Base-by-base conservation (phyloP, 1,139 yeast genomes). In the Yamadazyma epiphylla region DNA sequence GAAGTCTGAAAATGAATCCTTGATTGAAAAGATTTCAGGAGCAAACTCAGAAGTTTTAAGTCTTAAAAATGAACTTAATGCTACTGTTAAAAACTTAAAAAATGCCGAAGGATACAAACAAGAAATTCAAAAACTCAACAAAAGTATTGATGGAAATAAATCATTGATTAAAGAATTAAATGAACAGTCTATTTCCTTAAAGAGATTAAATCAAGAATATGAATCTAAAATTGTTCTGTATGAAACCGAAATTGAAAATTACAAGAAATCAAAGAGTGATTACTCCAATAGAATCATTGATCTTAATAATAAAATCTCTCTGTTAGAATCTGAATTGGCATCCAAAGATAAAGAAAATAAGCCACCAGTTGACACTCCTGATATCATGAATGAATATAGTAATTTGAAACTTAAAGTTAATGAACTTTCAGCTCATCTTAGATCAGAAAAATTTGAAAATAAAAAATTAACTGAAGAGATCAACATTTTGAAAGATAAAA, bases 391-490 rank as follows among this genome's bases (percentile, higher is more conserved):
- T 31, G 79, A 73, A 24, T 75, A 65, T 46, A 69, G 74, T 7
- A 59, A 56, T 26, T 57, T 77, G 46, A 76, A 73, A 39, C 50
- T 75, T 14, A 71, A 72, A 38, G 51, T 77, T 24, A 73, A 74
- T 38, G 81, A 77, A 36, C 68, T 63, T 24, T 64, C 67, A 35
- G 80, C 79, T 5, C 51, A 58, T 5, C 48, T 76, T 28, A 63
- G 77, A 26, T 70, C 64, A 28, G 80, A 76, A 39, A 62, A 64
- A 30, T 72, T 75, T 29, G 82, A 76, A 38, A 77, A 74, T 38
- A 58, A 54, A 48, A 71, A 73, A 40, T 50, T 80, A 25, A 55
- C 61, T n/a, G 79, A 80, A 30, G 86, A 81, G 37, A 45, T 80
- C 32, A 64, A 69, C 20, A 58, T 80, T 42, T 53, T 82, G 9